Percentiles rank a stretch among this genome's conserved stretches.
Conservation (phyloP, 768 basidiomycete genomes). For the Artomyces pyxidatus region DNA sequence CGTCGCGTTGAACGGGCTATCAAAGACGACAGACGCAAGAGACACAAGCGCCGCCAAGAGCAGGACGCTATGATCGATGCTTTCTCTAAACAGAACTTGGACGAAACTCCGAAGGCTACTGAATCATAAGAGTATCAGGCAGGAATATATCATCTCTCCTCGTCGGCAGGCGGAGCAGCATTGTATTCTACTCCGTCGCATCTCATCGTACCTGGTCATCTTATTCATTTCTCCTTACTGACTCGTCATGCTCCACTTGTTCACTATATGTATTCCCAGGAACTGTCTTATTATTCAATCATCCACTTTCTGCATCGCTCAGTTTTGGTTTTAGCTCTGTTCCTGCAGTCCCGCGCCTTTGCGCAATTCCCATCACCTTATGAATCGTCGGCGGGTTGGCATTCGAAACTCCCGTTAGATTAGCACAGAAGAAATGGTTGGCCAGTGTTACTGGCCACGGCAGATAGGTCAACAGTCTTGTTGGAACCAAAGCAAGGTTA, state of each 20-base stretch:
- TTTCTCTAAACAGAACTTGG: constrained; percentile 50
- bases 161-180: constrained; percentile 8
- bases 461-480: too few relatives aligned
- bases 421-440: too few relatives aligned
- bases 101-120: constrained; percentile 9
- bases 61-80: constrained; percentile 78
- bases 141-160: background rate
- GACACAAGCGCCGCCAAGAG: constrained; percentile 77
- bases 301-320: too few relatives aligned
- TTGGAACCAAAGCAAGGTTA: too few relatives aligned
- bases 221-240: background rate
- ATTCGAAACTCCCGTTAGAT: too few relatives aligned
- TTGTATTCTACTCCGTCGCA: constrained; percentile 12
- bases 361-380: too few relatives aligned
- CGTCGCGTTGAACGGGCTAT: constrained; percentile 74
- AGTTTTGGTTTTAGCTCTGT: too few relatives aligned
- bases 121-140: background rate
- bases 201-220: background rate
- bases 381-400: too few relatives aligned
- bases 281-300: background rate
- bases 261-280: background rate
- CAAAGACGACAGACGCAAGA: constrained; percentile 73
- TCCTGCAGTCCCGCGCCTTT: too few relatives aligned
- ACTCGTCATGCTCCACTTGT: background rate
- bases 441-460: too few relatives aligned